Percentiles rank a stretch among this genome's conserved stretches.
These are phyloP conservation scores for Colletotrichum phormii DNA, from an alignment of 2,329 filamentous ascomycete species.

Conservation along the genomic window DNA sequence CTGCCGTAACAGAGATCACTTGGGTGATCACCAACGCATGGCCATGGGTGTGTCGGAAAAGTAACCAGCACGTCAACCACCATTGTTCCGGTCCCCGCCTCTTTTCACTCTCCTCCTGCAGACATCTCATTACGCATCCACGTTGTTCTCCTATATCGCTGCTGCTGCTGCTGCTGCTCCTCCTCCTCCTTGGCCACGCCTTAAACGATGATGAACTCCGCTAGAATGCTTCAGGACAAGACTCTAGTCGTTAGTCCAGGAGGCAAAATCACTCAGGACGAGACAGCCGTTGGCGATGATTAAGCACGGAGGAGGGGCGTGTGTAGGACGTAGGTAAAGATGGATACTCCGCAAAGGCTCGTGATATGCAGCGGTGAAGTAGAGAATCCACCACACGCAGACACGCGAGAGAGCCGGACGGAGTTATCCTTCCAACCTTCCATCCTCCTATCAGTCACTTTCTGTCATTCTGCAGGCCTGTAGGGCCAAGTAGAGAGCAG, in stretches of 20 bases:
- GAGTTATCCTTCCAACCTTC: slow-evolving; percentile 5
- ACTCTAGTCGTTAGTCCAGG: slow-evolving; percentile 3
- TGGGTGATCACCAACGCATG: slow-evolving; percentile 35
- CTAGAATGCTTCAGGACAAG: slow-evolving; percentile 27
- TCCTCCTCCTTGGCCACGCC: background rate
- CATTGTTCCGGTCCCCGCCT: background rate
- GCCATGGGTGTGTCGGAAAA: slow-evolving; percentile 15
- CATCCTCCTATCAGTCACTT: background rate
- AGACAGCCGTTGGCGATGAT: slow-evolving; percentile 18
- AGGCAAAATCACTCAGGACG: slow-evolving; percentile 1
- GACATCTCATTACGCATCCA: slow-evolving; percentile 5
- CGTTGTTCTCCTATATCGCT: slow-evolving; percentile 14
- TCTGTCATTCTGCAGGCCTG: slow-evolving; percentile 9
- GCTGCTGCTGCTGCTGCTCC: no score
- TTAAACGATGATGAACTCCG: background rate
- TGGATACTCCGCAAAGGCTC: slow-evolving; percentile 14
- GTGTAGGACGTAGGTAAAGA: background rate
- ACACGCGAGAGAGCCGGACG: slow-evolving; percentile 12
- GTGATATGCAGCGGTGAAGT: slow-evolving; percentile 28
- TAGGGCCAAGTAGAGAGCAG: background rate
- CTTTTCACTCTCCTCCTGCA: slow-evolving; percentile 1
- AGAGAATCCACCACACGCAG: slow-evolving; percentile 19
- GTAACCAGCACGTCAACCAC: slow-evolving; percentile 30
- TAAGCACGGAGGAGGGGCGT: background rate
- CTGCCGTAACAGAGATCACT: slow-evolving; percentile 37